Conservation (phyloP, 129 eudicot genomes). For the Ambrosia artemisiifolia region DNA sequence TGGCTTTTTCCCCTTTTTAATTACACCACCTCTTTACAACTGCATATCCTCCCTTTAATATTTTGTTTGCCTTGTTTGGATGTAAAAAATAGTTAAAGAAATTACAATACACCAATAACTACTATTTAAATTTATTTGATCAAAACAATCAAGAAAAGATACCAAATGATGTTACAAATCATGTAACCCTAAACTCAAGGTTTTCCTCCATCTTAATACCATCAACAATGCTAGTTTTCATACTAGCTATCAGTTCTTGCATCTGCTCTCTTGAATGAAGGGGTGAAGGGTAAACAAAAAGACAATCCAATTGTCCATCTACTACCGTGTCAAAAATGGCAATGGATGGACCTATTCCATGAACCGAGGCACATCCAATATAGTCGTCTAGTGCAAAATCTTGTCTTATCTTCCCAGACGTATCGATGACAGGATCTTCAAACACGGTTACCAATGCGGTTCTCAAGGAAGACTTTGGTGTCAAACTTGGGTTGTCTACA, state of each 20-base stretch:
- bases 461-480: constrained; percentile 48
- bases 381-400: constrained; percentile 38
- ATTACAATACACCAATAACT: background rate
- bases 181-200: constrained; percentile 19
- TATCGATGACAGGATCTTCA: constrained; percentile 51
- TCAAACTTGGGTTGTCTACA: constrained; percentile 50
- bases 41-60: no score
- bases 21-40: no score
- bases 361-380: constrained; percentile 41
- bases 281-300: constrained; percentile 46
- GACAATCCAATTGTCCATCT: constrained; percentile 38
- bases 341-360: constrained; percentile 44
- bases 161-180: constrained; percentile 9
- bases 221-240: constrained; percentile 32
- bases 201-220: constrained; percentile 26
- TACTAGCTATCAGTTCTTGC: constrained; percentile 33
- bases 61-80: no score
- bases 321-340: constrained; percentile 40
- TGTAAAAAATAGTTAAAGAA: background rate
- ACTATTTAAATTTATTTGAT: background rate
- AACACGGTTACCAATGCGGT: constrained; percentile 45
- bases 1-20: no score
- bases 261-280: constrained; percentile 53
- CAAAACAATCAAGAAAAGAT: constrained; percentile 5
- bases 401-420: constrained; percentile 20